Base-by-base conservation (phyloP, 2,329 filamentous ascomycete species). In the Stemphylium lycopersici region DNA sequence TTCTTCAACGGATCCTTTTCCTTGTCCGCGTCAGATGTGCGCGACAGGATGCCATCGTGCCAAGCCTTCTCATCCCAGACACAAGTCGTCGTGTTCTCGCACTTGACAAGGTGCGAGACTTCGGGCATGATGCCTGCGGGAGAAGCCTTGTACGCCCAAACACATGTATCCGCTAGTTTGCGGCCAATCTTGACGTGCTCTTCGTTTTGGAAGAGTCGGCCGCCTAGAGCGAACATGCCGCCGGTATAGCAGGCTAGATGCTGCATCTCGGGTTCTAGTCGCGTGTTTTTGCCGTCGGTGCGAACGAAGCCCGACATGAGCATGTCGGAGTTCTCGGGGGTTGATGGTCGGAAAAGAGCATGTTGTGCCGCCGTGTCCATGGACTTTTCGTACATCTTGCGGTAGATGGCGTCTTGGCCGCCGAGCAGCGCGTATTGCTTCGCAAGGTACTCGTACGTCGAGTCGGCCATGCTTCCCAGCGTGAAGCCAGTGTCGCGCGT, bases 81-180 rank as follows among this genome's bases (percentile, higher is more conserved):
- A 61, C 84, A 87, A 50, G 68, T 40, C 42, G 68, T 68, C 18
- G 55, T 59, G 39, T 67, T 68, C 10, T 65, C 55, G 66, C 85
- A 87, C 4, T 81, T 77, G 13, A 83, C 66, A 38, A 86, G 73
- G 31, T 79, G 72, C 62, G 84, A 85, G 41, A 77, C 70, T 66
- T 87, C 85, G 1, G 85, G 84, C 84, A 87, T 87, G 54, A 87
- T 81, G 4, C 84, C 84, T 2, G 81, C 76, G 1, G 80, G 80
- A 4, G 82, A 81, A 8, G 79, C 75, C 58, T 81, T 79, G 68
- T 87, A 87, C 1, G 84, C 81, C 84, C 84, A 87, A n/a, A 87
- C 80, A 65, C 85, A 87, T 3, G 82, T 82, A 51, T 87, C 80
- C 0, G 84, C 83, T 40, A 87, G 74, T 63, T 84, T 83, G 38